Percentiles rank a stretch among this genome's conserved stretches.
phyloP scores from a whole-genome alignment of 805 yeast species.

The Zygoascus ofunaensis region DNA sequence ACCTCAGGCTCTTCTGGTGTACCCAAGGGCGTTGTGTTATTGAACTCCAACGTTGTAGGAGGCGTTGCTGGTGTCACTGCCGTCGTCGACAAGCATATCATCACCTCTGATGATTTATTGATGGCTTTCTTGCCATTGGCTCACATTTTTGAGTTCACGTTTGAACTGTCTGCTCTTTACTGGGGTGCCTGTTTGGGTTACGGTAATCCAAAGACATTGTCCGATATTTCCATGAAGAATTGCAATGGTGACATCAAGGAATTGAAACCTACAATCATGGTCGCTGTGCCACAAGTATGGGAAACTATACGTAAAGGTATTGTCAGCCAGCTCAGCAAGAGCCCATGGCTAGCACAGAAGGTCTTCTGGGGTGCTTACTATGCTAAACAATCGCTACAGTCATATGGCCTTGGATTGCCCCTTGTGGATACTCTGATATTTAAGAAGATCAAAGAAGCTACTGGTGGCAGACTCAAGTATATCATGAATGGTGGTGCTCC shows the following conservation, averaged over 20 bases:
- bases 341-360: conserved; percentile 59
- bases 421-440: conserved; percentile 66
- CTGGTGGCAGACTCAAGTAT: conserved; percentile 78
- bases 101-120: conserved; percentile 55
- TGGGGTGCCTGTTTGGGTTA: conserved; percentile 92
- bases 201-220: conserved; percentile 84
- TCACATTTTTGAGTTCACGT: conserved; percentile 86
- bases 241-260: conserved; percentile 82
- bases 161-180: conserved; percentile 67
- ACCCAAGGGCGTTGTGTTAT: conserved; percentile 74
- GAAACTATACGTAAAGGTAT: conserved; percentile 93
- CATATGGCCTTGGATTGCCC: conserved; percentile 68
- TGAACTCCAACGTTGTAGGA: conserved; percentile 61
- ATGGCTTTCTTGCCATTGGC: conserved; percentile 92
- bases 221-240: conserved; percentile 72
- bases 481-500: conserved; percentile 92
- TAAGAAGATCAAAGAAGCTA: conserved; percentile 83
- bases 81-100: conserved; percentile 44
- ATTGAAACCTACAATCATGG: conserved; percentile 88
- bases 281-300: conserved; percentile 98
- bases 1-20: conserved; percentile 82
- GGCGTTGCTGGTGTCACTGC: conserved; percentile 78
- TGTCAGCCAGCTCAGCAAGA: conserved; percentile 57
- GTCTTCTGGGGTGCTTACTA: conserved; percentile 83
- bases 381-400: conserved; percentile 56